A percentile compares a stretch with the other conserved stretches of the same genome.
These are phyloP conservation scores for Gnomoniopsis smithogilvyi DNA, from an alignment of 2,329 filamentous ascomycete species.

Conservation along the genomic window DNA sequence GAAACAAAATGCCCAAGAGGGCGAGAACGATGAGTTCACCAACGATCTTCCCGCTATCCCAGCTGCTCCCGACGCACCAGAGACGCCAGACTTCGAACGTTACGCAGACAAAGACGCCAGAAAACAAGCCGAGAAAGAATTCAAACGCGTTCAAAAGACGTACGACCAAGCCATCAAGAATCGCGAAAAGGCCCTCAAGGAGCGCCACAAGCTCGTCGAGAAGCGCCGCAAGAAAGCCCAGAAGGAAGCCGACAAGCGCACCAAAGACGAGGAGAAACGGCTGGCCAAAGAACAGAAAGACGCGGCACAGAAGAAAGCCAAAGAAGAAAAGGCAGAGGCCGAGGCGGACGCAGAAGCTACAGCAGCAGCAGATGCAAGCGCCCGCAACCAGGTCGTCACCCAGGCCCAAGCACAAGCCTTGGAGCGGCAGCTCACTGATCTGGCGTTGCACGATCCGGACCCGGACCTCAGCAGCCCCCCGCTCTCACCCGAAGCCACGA, in stretches of 20 bases:
- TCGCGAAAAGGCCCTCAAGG: slow-evolving; percentile 60
- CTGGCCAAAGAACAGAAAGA: slow-evolving; percentile 25
- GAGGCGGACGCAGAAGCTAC: neutral
- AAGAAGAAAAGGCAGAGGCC: neutral
- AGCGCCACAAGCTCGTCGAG: slow-evolving; percentile 58
- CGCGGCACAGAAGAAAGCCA: slow-evolving; percentile 12
- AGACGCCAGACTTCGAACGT: slow-evolving; percentile 52
- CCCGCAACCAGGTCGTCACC: slow-evolving; percentile 6
- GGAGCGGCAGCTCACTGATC: slow-evolving; percentile 16
- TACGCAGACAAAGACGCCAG: slow-evolving; percentile 63
- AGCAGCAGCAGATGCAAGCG: neutral
- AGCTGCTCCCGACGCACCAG: slow-evolving; percentile 50
- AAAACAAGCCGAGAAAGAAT: slow-evolving; percentile 68
- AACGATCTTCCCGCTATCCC: slow-evolving; percentile 41
- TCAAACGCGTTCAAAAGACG: slow-evolving; percentile 57
- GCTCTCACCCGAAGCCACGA: neutral
- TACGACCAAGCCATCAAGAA: slow-evolving; percentile 67
- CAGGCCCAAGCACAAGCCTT: slow-evolving; percentile 9
- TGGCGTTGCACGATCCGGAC: slow-evolving; percentile 9
- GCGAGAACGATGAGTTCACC: slow-evolving; percentile 12
- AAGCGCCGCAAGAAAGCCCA: slow-evolving; percentile 46
- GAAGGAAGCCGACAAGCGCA: slow-evolving; percentile 37
- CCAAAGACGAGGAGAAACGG: slow-evolving; percentile 25
- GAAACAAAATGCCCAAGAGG: slow-evolving; percentile 9
- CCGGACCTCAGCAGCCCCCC: neutral